Evolutionary conservation across 805 yeast genomes (phyloP).

Genomic region (Yarrowia alimentaria): DNA sequence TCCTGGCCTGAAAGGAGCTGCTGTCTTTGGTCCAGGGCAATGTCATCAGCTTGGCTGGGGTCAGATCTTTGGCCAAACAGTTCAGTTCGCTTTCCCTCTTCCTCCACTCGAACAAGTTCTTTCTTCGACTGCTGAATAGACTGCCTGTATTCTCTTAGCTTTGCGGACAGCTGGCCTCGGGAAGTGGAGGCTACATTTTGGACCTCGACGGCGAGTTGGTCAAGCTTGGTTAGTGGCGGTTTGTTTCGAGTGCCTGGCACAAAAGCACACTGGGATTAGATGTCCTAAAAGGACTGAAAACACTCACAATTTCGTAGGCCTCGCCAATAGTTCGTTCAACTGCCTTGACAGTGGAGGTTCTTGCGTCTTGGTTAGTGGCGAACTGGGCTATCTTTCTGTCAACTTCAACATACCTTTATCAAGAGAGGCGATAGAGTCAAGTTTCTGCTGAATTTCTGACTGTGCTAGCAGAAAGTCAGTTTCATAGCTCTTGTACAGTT

Average conservation of each 20-base stretch:
- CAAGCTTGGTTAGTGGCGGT: slow-evolving; percentile 45
- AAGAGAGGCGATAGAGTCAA: slow-evolving; percentile 53
- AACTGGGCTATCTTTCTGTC: neutral
- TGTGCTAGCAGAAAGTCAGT: slow-evolving; percentile 68
- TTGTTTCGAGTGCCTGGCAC: no score
- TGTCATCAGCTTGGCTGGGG: slow-evolving; percentile 39
- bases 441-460: slow-evolving; percentile 66
- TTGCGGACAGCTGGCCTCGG: slow-evolving; percentile 69
- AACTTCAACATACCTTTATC: slow-evolving; percentile 41
- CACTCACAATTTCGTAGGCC: slow-evolving; percentile 59
- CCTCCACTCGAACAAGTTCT: slow-evolving; percentile 52
- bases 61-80: slow-evolving; percentile 60
- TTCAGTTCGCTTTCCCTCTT: slow-evolving; percentile 67
- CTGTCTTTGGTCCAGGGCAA: slow-evolving; percentile 69
- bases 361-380: slow-evolving; percentile 43
- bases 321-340: slow-evolving; percentile 74
- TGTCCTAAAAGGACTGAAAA: no score
- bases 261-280: no score
- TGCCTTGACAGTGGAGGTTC: slow-evolving; percentile 56
- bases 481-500: slow-evolving; percentile 62
- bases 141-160: slow-evolving; percentile 66
- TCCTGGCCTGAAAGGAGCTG: slow-evolving; percentile 75
- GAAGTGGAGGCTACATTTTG: slow-evolving; percentile 75
- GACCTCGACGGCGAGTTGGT: slow-evolving; percentile 84
- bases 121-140: slow-evolving; percentile 58